Base-by-base conservation (phyloP, 441 rosid genomes). In the Erysimum cheiri region DNA sequence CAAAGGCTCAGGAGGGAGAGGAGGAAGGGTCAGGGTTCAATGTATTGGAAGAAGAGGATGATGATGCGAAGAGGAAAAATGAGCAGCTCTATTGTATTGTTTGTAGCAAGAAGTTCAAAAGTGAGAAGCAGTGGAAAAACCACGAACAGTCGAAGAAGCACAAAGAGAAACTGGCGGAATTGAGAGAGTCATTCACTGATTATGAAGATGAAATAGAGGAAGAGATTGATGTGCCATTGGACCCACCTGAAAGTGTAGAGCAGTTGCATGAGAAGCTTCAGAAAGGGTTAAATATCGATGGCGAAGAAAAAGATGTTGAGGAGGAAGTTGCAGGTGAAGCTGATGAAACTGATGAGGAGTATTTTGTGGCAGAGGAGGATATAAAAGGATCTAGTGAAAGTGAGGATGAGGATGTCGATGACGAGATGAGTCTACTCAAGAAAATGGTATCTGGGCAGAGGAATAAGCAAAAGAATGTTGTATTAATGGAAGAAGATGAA, bases 141-240 rank as follows among this genome's bases (percentile, higher is more conserved):
- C 98, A 96, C 7, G 98, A 96, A 80, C 98, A 91, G 86, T 96
- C 98, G 0, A 91, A 90, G 87, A 96, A 96, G 88, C 99, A 96
- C 29, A 91, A 85, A 84, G 98, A 95, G 85, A 92, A 85, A 84
- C 87, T 95, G 52, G 97, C 89, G 0, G 84, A 87, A 77, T 85
- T 90, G 80, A 87, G 89, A 81, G 84, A 89, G 58, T 63, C 86
- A 0, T 85, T 87, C 71, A 78, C 59, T 37, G 85, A 85, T 35
- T 78, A 79, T 41, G 90, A 88, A 17, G 89, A 74, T 17, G 77
- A 76, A 60, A 73, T 13, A 12, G 67, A 67, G 63, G 85, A 75
- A 58, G 82, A 57, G 32, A 70, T 50, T 46, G 13, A 73, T 63
- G 72, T 2, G 48, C 48, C 72, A 37, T 71, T 64, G 71, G 85